Conservation (phyloP, 2,329 filamentous ascomycete genomes). For the Akanthomyces lecanii region DNA sequence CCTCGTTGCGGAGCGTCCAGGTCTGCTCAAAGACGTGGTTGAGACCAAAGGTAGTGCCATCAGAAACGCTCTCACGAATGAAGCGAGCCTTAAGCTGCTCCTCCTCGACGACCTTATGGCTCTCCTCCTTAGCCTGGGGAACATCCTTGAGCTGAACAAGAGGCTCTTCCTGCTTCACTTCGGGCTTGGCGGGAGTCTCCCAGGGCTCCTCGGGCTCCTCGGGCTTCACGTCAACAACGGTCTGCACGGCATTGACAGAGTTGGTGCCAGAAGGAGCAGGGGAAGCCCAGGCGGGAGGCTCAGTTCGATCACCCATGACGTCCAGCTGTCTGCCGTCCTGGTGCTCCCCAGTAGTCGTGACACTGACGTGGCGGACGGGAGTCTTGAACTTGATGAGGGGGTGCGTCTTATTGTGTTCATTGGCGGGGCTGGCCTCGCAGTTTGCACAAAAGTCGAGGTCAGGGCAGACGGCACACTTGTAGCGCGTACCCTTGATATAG, state of each 20-base stretch:
- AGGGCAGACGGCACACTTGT: slow-evolving; percentile 95
- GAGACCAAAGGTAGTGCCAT: slow-evolving; percentile 69
- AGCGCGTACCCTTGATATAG: slow-evolving; percentile 83
- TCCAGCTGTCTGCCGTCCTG: slow-evolving; percentile 60
- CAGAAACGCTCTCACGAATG: slow-evolving; percentile 70
- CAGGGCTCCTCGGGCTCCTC: slow-evolving; percentile 37
- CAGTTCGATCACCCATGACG: slow-evolving; percentile 63
- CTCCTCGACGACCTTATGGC: slow-evolving; percentile 24
- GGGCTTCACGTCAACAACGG: slow-evolving; percentile 68
- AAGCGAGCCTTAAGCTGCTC: slow-evolving; percentile 55
- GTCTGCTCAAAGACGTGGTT: slow-evolving; percentile 79
- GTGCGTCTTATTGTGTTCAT: slow-evolving; percentile 90
- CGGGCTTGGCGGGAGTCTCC: slow-evolving; percentile 22
- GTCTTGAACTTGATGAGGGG: slow-evolving; percentile 97
- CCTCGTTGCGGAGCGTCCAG: slow-evolving; percentile 86
- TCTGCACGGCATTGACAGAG: slow-evolving; percentile 56
- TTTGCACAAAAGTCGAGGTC: slow-evolving; percentile 92
- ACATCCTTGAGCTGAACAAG: neutral
- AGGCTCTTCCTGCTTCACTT: slow-evolving; percentile 21
- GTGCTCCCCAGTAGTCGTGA: slow-evolving; percentile 79
- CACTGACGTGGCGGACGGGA: slow-evolving; percentile 79
- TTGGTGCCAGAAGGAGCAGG: slow-evolving; percentile 43
- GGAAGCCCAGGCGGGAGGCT: slow-evolving; percentile 32
- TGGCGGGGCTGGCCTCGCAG: slow-evolving; percentile 83
- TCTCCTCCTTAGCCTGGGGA: slow-evolving; percentile 23